Conservation (phyloP, 805 yeast species). For the Candida glaebosa region DNA sequence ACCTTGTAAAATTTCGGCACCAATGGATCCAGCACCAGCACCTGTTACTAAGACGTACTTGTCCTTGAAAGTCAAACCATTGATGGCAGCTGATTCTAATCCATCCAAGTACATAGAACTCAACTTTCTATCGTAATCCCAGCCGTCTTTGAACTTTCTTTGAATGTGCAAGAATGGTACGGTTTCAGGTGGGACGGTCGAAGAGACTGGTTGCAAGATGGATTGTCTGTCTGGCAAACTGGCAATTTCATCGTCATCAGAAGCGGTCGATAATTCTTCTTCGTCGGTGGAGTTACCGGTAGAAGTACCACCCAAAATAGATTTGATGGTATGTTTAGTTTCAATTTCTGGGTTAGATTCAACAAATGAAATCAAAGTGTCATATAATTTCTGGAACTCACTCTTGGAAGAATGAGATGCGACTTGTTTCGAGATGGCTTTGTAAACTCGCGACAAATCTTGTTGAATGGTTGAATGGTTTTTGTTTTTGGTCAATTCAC, state of each 20-base stretch:
- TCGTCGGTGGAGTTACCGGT: conserved; percentile 41
- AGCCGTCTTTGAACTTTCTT: conserved; percentile 69
- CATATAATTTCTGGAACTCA: conserved; percentile 69
- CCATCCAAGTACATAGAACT: conserved; percentile 83
- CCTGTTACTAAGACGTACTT: conserved; percentile 92
- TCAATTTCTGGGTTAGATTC: conserved; percentile 69
- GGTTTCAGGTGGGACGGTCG: conserved; percentile 73
- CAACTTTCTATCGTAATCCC: conserved; percentile 80
- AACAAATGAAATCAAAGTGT: conserved; percentile 66
- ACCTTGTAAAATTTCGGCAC: conserved; percentile 95
- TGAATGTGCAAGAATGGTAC: conserved; percentile 93
- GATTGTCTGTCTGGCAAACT: conserved; percentile 73
- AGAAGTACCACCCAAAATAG: conserved; percentile 44
- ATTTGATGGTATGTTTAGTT: conserved; percentile 57
- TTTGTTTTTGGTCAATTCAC: conserved; percentile 65
- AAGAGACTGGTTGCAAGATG: conserved; percentile 70
- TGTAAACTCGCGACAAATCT: conserved; percentile 79
- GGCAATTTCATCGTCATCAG: conserved; percentile 76
- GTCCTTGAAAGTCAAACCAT: conserved; percentile 86
- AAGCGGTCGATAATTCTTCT: conserved; percentile 44
- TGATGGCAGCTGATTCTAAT: conserved; percentile 89
- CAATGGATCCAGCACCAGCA: conserved; percentile 98
- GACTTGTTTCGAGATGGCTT: conserved; percentile 67
- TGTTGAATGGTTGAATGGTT: conserved; percentile 75
- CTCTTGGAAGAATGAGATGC: conserved; percentile 55